Percentiles rank a stretch among this genome's conserved stretches.
These are phyloP conservation scores for Globisporangium sylvaticum DNA, from an alignment of 352 stramenopile genomes.

Conservation along the genomic window DNA sequence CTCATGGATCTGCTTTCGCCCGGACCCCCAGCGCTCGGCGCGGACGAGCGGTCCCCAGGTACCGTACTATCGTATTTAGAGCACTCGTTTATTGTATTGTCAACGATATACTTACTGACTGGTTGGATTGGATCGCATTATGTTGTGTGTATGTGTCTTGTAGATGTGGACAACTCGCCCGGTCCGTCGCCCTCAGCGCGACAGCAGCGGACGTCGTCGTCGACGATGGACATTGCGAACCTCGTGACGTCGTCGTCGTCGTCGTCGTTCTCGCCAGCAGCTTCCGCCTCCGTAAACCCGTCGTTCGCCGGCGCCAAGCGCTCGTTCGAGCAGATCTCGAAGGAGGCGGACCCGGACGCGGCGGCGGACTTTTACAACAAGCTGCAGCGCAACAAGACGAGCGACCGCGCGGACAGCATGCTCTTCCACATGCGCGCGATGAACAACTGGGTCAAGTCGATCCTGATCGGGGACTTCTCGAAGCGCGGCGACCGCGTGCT, in stretches of 20 bases:
- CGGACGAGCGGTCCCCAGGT: conserved; percentile 33
- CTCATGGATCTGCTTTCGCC: conserved; percentile 73
- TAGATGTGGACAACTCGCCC: conserved; percentile 18
- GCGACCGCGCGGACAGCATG: conserved; percentile 81
- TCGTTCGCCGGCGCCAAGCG: conserved; percentile 32
- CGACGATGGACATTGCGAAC: conserved; percentile 56
- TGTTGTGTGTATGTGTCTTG: not conserved
- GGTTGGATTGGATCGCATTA: not conserved
- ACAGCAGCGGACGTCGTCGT: conserved; percentile 7
- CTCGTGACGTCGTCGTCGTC: conserved; percentile 35
- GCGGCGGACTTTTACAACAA: conserved; percentile 85
- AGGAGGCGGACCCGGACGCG: conserved; percentile 52
- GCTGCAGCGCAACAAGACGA: conserved; percentile 65
- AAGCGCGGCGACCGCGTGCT: conserved; percentile 88
- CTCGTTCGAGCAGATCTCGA: conserved; percentile 51
- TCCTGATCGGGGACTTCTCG: conserved; percentile 91
- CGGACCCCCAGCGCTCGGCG: conserved; percentile 33
- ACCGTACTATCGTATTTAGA: not conserved
- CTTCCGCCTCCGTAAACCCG: not conserved
- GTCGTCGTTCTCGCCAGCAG: not conserved
- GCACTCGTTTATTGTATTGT: not conserved
- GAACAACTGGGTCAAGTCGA: conserved; percentile 99
- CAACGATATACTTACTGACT: not conserved
- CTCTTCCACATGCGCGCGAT: conserved; percentile 97
- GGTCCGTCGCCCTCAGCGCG: conserved; percentile 10